A percentile compares a stretch with the other conserved stretches of the same genome.
phyloP scores from a whole-genome alignment of 2,329 filamentous ascomycete species.

The Ilyonectria destructans region DNA sequence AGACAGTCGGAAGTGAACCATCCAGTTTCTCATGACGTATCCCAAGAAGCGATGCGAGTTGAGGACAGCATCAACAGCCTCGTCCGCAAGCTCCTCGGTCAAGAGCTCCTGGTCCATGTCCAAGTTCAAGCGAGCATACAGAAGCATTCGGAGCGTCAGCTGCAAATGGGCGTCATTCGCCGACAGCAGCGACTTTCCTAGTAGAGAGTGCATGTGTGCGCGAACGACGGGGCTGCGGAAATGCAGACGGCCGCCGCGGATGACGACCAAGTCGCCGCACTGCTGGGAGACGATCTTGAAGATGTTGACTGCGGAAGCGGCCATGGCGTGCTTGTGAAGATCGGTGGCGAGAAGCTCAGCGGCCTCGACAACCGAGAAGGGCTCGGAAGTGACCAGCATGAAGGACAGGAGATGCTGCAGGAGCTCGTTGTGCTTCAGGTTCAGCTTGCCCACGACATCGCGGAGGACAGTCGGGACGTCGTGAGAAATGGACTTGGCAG shows the following conservation, averaged over 20 bases:
- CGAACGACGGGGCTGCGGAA: slow-evolving; percentile 58
- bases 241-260: slow-evolving; percentile 53
- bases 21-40: slow-evolving; percentile 57
- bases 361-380: slow-evolving; percentile 53
- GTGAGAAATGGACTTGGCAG: slow-evolving; percentile 28
- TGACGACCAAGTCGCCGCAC: slow-evolving; percentile 51
- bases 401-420: slow-evolving; percentile 52
- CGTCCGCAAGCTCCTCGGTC: slow-evolving; percentile 40
- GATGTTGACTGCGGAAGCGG: slow-evolving; percentile 29
- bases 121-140: slow-evolving; percentile 54
- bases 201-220: slow-evolving; percentile 50
- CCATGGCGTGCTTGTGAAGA: slow-evolving; percentile 31
- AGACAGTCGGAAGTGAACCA: slow-evolving; percentile 55
- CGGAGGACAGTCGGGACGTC: slow-evolving; percentile 38
- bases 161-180: slow-evolving; percentile 54
- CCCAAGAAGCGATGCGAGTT: slow-evolving; percentile 51
- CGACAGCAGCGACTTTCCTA: slow-evolving; percentile 55
- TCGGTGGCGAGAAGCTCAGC: slow-evolving; percentile 54
- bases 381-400: slow-evolving; percentile 54
- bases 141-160: slow-evolving; percentile 54
- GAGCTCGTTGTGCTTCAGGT: slow-evolving; percentile 37
- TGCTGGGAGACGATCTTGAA: slow-evolving; percentile 38
- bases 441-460: slow-evolving; percentile 25
- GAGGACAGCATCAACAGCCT: slow-evolving; percentile 47
- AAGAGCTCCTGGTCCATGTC: slow-evolving; percentile 44